These are phyloP conservation scores for Rosa persica DNA, from an alignment of 306 rosid genomes.

Conservation along the genomic window DNA sequence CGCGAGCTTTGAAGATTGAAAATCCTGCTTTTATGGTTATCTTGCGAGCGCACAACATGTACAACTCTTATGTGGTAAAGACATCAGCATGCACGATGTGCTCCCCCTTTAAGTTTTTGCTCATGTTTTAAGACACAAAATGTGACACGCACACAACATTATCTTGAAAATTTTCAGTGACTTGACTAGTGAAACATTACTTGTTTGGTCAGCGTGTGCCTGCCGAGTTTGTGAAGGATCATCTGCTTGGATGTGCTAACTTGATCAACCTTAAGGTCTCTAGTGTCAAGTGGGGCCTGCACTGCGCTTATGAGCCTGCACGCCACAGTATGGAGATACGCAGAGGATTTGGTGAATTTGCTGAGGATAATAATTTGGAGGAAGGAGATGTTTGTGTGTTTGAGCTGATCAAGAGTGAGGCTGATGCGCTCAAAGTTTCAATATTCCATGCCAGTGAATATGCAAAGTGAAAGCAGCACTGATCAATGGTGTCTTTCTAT, in stretches of 20 bases:
- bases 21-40: conserved; percentile 28
- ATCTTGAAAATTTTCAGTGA: neutral
- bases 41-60: neutral
- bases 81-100: neutral
- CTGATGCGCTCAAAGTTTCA: conserved; percentile 23
- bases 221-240: conserved; percentile 15
- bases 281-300: conserved; percentile 19
- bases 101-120: neutral
- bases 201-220: conserved; percentile 34
- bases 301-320: neutral
- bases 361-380: conserved; percentile 6
- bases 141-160: neutral
- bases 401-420: conserved; percentile 27
- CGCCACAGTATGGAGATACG: neutral
- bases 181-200: neutral
- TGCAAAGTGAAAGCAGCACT: neutral
- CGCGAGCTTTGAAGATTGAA: conserved; percentile 9
- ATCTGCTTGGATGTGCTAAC: conserved; percentile 7
- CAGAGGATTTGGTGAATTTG: conserved; percentile 22
- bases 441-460: conserved; percentile 15
- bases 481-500: neutral
- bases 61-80: conserved; percentile 2
- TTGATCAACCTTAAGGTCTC: conserved; percentile 20
- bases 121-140: neutral
- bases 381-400: conserved; percentile 35